Base-by-base conservation (phyloP, 2,329 filamentous ascomycete genomes). In the Clarireedia homoeocarpa region DNA sequence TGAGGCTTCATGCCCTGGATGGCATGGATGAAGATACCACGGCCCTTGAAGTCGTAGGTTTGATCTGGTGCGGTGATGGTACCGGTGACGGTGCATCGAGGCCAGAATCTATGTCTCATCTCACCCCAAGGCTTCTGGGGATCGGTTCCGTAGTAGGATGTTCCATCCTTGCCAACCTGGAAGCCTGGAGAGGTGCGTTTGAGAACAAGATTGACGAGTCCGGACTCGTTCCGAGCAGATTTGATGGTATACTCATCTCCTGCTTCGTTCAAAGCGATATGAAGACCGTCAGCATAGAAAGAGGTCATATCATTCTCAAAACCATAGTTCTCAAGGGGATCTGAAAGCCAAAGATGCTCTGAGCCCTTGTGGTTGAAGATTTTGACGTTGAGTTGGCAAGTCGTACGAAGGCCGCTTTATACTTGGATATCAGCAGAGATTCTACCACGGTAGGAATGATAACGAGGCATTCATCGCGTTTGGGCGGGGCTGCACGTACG, bases 1-100 rank as follows among this genome's bases (percentile, higher is more conserved):
- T 99, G 94, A 40, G 94, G 94, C 80, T 99, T 99, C 92, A 97
- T 97, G 71, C 91, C 94, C 75, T 97, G 94, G 51, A 97, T 76
- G 44, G 90, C 91, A 71, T 95, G 88, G 62, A 86, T 79, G 73
- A 91, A 92, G 67, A 95, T 76, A 36, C 84, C 91, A 60, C 78
- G 82, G 56, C 92, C 92, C 67, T 83, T 86, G 71, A 96, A 84
- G 70, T 96, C 85, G 60, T 96, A 77, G 39, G 87, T 83, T 50
- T 90, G 89, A 38, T 89, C 84, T 65, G 88, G 81, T 59, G 91
- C 95, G 61, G 88, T 83, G 70, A 97, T 90, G 64, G 81, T 89
- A 51, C 94, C 94, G 71, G 92, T 87, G 14, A 87, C 83, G 46
- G 77, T 79, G 72, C 89, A 95, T 63, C 91, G 82, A 30, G 94